Evolutionary conservation across 306 rosid genomes (phyloP), one percentile per base, ranked within the genome.

Genomic region (Arachis hypogaea): DNA sequence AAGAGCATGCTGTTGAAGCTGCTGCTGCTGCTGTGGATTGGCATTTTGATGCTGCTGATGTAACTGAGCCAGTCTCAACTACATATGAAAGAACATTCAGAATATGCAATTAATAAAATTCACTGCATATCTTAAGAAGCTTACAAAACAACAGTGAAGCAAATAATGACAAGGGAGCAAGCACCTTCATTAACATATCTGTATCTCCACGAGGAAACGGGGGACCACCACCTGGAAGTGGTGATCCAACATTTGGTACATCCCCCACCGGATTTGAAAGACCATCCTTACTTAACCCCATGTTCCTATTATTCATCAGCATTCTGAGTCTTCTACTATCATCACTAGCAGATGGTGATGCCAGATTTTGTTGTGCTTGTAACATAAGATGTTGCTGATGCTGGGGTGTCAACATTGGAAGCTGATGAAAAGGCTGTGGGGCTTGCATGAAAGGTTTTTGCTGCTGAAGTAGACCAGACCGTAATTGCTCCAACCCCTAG

Each of bases 371-470:
- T 60, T 91, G 98, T 16, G 96, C 96, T 73, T 90, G 96, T 28
- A 95, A 88, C 88, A 95, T 81, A 70, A 95, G 88, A 72, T 93
- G 97, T 63, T 92, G 98, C 76, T 89, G 98, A 78, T 93, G 97
- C 59, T 93, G 99, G 7, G 86, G 86, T 11, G 97, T 72, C 89
- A 95, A 79, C 96, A 95, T 90, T 76, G 90, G 97, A 70, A 95
- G 86, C 85, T 90, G 99, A 76, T 87, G 98, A 87, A 89, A 91
- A 42, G 96, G 85, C 73, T 89, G 99, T 46, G 88, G 96, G 61
- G 89, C 77, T 88, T 92, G 99, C 18, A 92, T 92, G 82, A 84
- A 95, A 78, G 98, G 86, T 76, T 95, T 95, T 73, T 82, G 99
- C 61, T 80, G 99, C 83, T 86, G 98, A 71, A 93, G 91, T 73